Base-by-base conservation (phyloP, 192 early-diverging fungal species). In the Umbelopsis isabellina region DNA sequence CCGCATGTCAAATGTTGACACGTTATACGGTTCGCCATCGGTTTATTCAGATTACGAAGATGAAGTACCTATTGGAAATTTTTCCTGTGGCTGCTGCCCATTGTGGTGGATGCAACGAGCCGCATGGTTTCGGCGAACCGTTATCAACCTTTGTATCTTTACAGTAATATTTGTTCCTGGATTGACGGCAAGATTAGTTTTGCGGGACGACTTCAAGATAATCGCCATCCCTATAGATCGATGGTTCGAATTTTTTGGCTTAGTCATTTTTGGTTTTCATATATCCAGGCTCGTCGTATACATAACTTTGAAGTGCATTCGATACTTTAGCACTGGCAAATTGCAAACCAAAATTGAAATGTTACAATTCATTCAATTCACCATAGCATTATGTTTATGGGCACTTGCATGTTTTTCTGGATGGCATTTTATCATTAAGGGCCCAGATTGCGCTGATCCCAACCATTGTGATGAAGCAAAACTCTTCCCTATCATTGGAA, bases 1-100 rank as follows among this genome's bases (percentile, higher is more conserved):
- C 37, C 37, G 55, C 16, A 61, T 61, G 55, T 61, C 55, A 25
- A 61, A 61, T 35, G 55, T 35, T 5, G 55, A 61, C 33, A 61
- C 55, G 12, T 12, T 61, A 30, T 61, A 61, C 55, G 55, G 55
- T 33, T 35, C 55, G 4, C 27, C 13, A 35, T 61, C 55, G 30
- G 55, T 61, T 3, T 61, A 35, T 15, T 61, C 55, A 30, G 30
- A 61, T 12, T 15, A 61, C 4, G 55, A 35, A 35, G 55, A 61
- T 12, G 55, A 61, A 11, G 27, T 35, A 3, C 55, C 55, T 12
- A 30, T 35, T 37, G 10, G 27, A n/a, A 61, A 25, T 16, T 61
- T 61, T 61, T 61, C 55, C 1, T 61, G 55, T 33, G 23, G 55
- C 13, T 61, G 55, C 18, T 61, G 55, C 18, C 55, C 55, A 33